These are phyloP conservation scores for Nannochloropsis gaditana DNA, from an alignment of 108 stramenopile species.

Conservation along the genomic window DNA sequence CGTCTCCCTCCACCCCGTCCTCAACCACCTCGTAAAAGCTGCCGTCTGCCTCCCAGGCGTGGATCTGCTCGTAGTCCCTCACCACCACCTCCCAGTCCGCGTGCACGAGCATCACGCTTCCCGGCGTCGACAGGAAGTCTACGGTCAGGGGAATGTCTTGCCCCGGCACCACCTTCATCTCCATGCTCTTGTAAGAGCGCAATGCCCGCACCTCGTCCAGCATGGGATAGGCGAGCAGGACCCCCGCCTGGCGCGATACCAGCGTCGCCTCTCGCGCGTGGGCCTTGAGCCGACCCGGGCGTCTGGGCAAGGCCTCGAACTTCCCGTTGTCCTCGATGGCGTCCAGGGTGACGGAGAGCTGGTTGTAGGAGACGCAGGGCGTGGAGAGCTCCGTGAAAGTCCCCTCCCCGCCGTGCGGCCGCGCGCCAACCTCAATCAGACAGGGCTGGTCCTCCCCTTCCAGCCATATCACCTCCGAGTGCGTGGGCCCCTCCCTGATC, in stretches of 20 bases:
- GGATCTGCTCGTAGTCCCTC: not conserved
- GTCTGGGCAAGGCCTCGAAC: not conserved
- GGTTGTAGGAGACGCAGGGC: not conserved
- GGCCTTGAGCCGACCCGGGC: not conserved
- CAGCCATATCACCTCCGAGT: conserved; percentile 49
- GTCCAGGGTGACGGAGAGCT: not conserved
- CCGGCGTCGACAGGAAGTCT: conserved; percentile 9
- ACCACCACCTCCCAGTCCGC: conserved; percentile 14
- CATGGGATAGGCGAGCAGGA: conserved; percentile 27
- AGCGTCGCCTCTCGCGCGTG: conserved; percentile 33
- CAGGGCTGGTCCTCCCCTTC: conserved; percentile 61
- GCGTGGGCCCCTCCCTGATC: conserved; percentile 64
- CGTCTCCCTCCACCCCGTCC: not conserved
- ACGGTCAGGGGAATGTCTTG: not conserved
- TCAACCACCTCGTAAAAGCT: not conserved
- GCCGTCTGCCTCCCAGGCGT: not conserved
- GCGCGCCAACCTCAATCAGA: conserved; percentile 82
- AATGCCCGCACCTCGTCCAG: conserved; percentile 31
- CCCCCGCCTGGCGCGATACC: conserved; percentile 30
- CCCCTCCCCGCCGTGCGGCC: conserved; percentile 83
- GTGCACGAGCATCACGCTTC: not conserved
- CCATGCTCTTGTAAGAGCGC: conserved; percentile 22
- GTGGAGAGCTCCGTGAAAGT: conserved; percentile 13
- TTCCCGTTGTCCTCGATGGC: not conserved
- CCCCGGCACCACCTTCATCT: conserved; percentile 21